Evolutionary conservation across 1,284 basidiomycete genomes (phyloP).

Genomic region (Quambalaria eucalypti): DNA sequence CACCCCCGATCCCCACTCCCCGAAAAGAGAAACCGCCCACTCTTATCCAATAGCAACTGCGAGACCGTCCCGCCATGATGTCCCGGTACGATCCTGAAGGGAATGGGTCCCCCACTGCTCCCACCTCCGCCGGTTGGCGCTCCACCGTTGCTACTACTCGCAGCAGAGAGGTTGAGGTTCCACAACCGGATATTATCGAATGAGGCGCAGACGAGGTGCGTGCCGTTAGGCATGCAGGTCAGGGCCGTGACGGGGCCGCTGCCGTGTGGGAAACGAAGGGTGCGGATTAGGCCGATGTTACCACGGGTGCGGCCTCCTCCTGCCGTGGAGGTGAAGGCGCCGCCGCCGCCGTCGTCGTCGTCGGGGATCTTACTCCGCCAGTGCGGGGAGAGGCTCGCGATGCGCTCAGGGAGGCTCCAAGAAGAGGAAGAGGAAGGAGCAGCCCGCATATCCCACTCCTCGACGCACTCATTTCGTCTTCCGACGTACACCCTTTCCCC

Average conservation of each 20-base stretch:
- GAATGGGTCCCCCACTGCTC: slow-evolving; percentile 45
- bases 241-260: slow-evolving; percentile 88
- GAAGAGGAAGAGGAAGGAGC: too few species aligned
- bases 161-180: slow-evolving; percentile 70
- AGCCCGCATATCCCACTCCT: slow-evolving; percentile 83
- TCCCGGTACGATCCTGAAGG: slow-evolving; percentile 88
- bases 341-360: too few species aligned
- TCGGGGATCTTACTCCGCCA: too few species aligned
- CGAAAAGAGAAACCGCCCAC: slow-evolving; percentile 73
- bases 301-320: slow-evolving; percentile 36
- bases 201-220: slow-evolving; percentile 81
- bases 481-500: slow-evolving; percentile 85
- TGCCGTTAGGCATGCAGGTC: slow-evolving; percentile 76
- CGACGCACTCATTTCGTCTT: slow-evolving; percentile 77
- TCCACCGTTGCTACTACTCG: slow-evolving; percentile 46
- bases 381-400: too few species aligned
- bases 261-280: slow-evolving; percentile 72
- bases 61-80: slow-evolving; percentile 90
- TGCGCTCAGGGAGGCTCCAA: too few species aligned
- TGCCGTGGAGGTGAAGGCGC: too few species aligned
- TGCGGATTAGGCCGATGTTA: slow-evolving; percentile 67
- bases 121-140: slow-evolving; percentile 56
- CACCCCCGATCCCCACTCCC: slow-evolving; percentile 91
- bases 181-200: slow-evolving; percentile 87
- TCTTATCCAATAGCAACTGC: slow-evolving; percentile 77